Evolutionary conservation across 1,139 yeast genomes (phyloP).

Genomic region (Candida tropicalis): DNA sequence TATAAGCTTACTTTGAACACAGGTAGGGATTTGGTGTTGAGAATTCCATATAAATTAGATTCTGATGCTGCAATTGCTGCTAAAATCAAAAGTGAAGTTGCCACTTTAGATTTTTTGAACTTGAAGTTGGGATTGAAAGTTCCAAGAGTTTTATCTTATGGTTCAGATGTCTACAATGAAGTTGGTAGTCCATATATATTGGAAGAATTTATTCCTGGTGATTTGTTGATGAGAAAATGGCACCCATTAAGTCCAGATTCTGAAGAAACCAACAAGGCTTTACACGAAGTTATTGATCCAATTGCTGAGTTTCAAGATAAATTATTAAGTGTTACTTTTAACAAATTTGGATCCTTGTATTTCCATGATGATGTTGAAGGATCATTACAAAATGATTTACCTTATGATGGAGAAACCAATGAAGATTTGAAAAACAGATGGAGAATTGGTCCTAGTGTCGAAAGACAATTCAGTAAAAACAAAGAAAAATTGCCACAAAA

Average conservation of each 20-base stretch:
- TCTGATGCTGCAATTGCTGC: constrained; percentile 63
- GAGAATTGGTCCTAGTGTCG: constrained; percentile 91
- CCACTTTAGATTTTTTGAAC: constrained; percentile 81
- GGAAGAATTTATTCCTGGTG: constrained; percentile 79
- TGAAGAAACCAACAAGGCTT: constrained; percentile 38
- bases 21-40: constrained; percentile 65
- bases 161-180: constrained; percentile 61
- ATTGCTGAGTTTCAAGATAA: constrained; percentile 61
- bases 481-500: constrained; percentile 50
- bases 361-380: constrained; percentile 63
- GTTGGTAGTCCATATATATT: constrained; percentile 75
- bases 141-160: constrained; percentile 79
- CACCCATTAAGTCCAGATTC: constrained; percentile 62
- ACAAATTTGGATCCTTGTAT: constrained; percentile 79
- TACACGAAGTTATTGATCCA: constrained; percentile 61
- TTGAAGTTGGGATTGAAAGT: constrained; percentile 57
- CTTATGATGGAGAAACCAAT: constrained; percentile 69
- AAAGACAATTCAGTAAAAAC: constrained; percentile 73
- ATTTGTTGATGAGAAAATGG: constrained; percentile 86
- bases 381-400: constrained; percentile 42
- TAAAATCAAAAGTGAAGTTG: constrained; percentile 86
- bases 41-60: constrained; percentile 82
- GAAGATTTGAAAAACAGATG: constrained; percentile 64
- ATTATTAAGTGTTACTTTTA: constrained; percentile 57
- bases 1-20: constrained; percentile 70